Evolutionary conservation across 352 stramenopile species (phyloP).

Genomic region (Phytopythium vexans): DNA sequence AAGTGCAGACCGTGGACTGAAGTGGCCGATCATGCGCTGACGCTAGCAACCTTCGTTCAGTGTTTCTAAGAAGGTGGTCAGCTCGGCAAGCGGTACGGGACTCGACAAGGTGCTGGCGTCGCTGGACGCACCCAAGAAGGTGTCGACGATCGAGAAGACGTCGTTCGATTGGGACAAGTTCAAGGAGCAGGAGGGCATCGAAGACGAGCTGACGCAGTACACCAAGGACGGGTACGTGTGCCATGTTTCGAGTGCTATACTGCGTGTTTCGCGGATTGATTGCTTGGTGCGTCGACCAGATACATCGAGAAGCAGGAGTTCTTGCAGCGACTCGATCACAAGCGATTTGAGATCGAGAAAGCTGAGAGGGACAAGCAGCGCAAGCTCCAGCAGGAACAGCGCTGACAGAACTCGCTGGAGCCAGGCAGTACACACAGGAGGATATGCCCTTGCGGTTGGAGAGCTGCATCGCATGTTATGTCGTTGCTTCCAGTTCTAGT

Average conservation of each 20-base stretch:
- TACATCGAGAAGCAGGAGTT: constrained; percentile 97
- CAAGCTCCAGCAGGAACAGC: constrained; percentile 40
- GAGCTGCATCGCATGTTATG: not conserved
- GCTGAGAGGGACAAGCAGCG: constrained; percentile 79
- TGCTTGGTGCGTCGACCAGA: constrained; percentile 11
- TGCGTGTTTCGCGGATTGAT: not conserved
- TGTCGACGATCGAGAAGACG: constrained; percentile 95
- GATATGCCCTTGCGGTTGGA: constrained; percentile 1
- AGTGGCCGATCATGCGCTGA: not conserved
- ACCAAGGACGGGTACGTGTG: constrained; percentile 86
- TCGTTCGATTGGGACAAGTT: constrained; percentile 95
- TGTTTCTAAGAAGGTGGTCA: constrained; percentile 15
- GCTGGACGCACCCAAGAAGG: constrained; percentile 87
- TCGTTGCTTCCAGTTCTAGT: too few relatives aligned
- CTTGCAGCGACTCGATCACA: constrained; percentile 85
- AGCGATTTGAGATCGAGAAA: constrained; percentile 89
- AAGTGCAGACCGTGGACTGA: not conserved
- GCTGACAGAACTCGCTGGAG: constrained; percentile 12
- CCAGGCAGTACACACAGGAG: not conserved
- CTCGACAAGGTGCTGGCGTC: constrained; percentile 87
- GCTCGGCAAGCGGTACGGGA: constrained; percentile 13
- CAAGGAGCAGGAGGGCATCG: constrained; percentile 90
- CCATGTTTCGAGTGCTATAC: not conserved
- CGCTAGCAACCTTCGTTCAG: constrained; percentile 6
- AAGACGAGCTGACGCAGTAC: constrained; percentile 91